These are phyloP conservation scores for Malassezia sympodialis DNA, from an alignment of 1,284 basidiomycete genomes.

Conservation along the genomic window DNA sequence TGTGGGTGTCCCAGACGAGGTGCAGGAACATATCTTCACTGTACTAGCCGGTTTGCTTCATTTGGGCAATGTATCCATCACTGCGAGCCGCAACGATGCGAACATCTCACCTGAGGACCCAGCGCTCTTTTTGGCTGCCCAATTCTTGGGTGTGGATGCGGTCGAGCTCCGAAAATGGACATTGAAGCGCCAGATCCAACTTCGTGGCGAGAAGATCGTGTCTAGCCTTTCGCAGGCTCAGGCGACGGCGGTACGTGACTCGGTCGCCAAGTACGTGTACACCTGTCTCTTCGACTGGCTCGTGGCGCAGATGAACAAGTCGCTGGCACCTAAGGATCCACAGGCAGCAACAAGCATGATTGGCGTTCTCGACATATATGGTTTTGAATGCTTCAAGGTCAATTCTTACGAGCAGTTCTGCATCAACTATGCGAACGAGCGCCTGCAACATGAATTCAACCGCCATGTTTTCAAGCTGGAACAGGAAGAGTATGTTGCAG, in stretches of 20 bases:
- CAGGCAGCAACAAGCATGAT: constrained; percentile 91
- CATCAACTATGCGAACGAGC: constrained; percentile 99
- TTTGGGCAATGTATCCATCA: constrained; percentile 89
- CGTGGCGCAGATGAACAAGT: constrained; percentile 91
- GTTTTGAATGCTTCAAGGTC: constrained; percentile 48
- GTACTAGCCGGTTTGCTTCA: constrained; percentile 86
- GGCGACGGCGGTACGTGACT: constrained; percentile 89
- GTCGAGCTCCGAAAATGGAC: constrained; percentile 99
- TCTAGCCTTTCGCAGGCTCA: constrained; percentile 74
- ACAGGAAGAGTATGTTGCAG: constrained; percentile 96
- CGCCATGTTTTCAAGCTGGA: constrained; percentile 59
- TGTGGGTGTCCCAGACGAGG: constrained; percentile 90
- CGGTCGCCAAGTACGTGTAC: constrained; percentile 96
- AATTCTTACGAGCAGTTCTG: constrained; percentile 99
- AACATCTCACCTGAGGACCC: constrained; percentile 74
- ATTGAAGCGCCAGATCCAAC: constrained; percentile 90
- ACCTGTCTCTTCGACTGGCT: constrained; percentile 98
- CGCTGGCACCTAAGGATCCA: constrained; percentile 77
- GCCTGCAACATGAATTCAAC: constrained; percentile 74
- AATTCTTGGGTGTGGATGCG: constrained; percentile 77
- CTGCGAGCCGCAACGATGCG: constrained; percentile 69
- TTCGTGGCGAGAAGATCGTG: constrained; percentile 89
- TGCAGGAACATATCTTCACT: constrained; percentile 95
- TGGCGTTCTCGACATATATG: constrained; percentile 75
- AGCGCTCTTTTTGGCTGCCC: constrained; percentile 68